phyloP scores from a whole-genome alignment of 176 grass and related monocot species.

The Oryza meridionalis region DNA sequence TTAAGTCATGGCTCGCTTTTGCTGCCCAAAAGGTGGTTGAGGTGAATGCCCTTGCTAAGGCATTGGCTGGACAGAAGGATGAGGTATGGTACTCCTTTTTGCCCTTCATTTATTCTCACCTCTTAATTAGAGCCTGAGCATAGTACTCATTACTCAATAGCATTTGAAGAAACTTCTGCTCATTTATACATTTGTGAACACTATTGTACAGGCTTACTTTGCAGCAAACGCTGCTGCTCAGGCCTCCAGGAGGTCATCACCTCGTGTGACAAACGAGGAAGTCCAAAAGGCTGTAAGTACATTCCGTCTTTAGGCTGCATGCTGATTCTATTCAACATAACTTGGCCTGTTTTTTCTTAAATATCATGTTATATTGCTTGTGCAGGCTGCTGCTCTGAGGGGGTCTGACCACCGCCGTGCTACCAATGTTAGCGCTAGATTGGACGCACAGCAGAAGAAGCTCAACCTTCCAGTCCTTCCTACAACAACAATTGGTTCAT shows the following conservation, averaged over 20 bases:
- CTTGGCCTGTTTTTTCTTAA: conserved; percentile 26
- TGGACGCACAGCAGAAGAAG: conserved; percentile 87
- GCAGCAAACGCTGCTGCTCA: conserved; percentile 88
- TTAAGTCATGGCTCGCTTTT: conserved; percentile 95
- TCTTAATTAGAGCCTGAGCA: neutral
- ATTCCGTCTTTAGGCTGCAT: neutral
- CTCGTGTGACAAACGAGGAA: conserved; percentile 88
- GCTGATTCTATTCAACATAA: conserved; percentile 21
- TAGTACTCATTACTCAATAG: neutral
- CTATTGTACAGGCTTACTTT: conserved; percentile 72
- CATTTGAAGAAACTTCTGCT: conserved; percentile 19
- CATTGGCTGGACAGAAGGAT: conserved; percentile 83
- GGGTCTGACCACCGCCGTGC: conserved; percentile 84
- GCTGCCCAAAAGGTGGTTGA: conserved; percentile 93
- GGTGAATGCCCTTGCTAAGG: conserved; percentile 86
- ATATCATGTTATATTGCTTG: conserved; percentile 10
- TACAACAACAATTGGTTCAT: conserved; percentile 88
- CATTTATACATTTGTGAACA: neutral
- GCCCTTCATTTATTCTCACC: neutral
- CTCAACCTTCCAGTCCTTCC: conserved; percentile 90
- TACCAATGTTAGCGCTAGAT: conserved; percentile 66
- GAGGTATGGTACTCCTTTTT: conserved; percentile 54
- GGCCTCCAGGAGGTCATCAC: conserved; percentile 86
- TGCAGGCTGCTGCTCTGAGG: conserved; percentile 76
- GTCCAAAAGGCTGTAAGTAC: conserved; percentile 87